A percentile compares a stretch with the other conserved stretches of the same genome.
These are phyloP conservation scores for Melastoma candidum DNA, from an alignment of 441 rosid species.

Conservation along the genomic window DNA sequence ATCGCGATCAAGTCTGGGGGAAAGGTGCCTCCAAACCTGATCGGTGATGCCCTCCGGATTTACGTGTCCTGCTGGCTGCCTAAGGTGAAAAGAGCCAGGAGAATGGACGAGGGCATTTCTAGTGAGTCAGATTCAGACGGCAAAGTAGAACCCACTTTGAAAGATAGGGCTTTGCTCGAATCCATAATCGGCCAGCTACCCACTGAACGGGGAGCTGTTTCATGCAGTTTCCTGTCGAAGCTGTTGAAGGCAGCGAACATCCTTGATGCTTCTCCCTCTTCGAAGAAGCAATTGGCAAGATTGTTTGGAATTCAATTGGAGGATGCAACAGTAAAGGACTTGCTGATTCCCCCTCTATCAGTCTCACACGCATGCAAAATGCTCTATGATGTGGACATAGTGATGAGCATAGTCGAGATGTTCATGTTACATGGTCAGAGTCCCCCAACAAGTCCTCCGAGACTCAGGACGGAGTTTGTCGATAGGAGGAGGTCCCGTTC, in stretches of 20 bases:
- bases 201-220: slow-evolving; percentile 33
- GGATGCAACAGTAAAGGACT: slow-evolving; percentile 48
- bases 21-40: slow-evolving; percentile 35
- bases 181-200: slow-evolving; percentile 50
- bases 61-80: slow-evolving; percentile 66
- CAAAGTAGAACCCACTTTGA: slow-evolving; percentile 31
- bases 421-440: slow-evolving; percentile 53
- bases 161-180: slow-evolving; percentile 49
- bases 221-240: slow-evolving; percentile 53
- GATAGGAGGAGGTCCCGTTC: slow-evolving; percentile 86
- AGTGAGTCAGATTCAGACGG: slow-evolving; percentile 21
- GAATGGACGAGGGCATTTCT: slow-evolving; percentile 21
- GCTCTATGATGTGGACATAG: slow-evolving; percentile 49
- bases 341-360: slow-evolving; percentile 38
- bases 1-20: slow-evolving; percentile 58
- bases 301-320: slow-evolving; percentile 53
- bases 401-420: slow-evolving; percentile 43
- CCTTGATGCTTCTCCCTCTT: slow-evolving; percentile 33
- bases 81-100: slow-evolving; percentile 26
- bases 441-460: slow-evolving; percentile 61
- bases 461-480: slow-evolving; percentile 34
- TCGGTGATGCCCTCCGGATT: slow-evolving; percentile 55
- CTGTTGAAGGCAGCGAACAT: slow-evolving; percentile 43
- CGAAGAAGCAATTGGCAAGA: slow-evolving; percentile 47
- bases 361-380: slow-evolving; percentile 20